Evolutionary conservation across 345 rosid species (phyloP).

Genomic region (Euclidium syriacum): DNA sequence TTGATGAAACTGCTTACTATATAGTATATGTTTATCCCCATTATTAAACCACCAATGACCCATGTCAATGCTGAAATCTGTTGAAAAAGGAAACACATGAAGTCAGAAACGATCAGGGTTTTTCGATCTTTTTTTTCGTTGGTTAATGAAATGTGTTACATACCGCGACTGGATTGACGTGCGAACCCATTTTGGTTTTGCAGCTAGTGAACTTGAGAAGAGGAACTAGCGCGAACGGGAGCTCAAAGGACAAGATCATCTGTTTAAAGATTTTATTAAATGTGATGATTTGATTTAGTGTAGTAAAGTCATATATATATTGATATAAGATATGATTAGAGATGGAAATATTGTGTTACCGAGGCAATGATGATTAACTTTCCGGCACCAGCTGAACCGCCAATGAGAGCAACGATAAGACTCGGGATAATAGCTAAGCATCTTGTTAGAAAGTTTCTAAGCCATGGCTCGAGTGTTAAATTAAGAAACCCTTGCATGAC

Average conservation of each 20-base stretch:
- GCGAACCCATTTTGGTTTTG: slow-evolving; percentile 74
- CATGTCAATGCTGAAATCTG: slow-evolving; percentile 70
- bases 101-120: background rate
- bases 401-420: slow-evolving; percentile 77
- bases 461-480: slow-evolving; percentile 72
- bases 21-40: slow-evolving; percentile 78
- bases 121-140: background rate
- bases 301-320: background rate
- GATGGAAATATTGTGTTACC: slow-evolving; percentile 33
- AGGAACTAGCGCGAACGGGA: slow-evolving; percentile 85
- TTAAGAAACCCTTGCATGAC: slow-evolving; percentile 98
- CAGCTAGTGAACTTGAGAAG: slow-evolving; percentile 95
- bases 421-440: slow-evolving; percentile 92
- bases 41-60: slow-evolving; percentile 67
- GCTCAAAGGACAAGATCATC: slow-evolving; percentile 97
- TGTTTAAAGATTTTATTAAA: slow-evolving; percentile 23
- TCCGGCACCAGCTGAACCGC: slow-evolving; percentile 95
- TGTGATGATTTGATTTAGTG: background rate
- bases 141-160: background rate
- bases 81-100: background rate
- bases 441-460: slow-evolving; percentile 77
- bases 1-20: slow-evolving; percentile 52
- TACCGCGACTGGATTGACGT: slow-evolving; percentile 58
- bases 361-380: slow-evolving; percentile 86
- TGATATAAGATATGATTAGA: background rate